Evolutionary conservation across 208 protist genomes (phyloP), one percentile per base, ranked within the genome.

Genomic region (Willaertia magna): DNA sequence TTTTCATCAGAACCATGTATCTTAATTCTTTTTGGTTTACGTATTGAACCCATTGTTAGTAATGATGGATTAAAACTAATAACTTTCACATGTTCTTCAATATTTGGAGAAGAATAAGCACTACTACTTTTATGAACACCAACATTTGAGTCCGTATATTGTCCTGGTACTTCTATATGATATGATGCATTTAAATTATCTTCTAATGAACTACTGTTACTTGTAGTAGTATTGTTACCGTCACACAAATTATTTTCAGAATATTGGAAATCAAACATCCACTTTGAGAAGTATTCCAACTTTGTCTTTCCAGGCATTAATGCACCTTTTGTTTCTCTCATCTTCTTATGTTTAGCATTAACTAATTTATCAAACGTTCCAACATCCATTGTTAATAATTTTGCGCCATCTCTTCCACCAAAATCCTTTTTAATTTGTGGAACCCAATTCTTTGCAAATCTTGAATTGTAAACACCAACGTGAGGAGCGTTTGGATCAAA

Each of bases 21-120:
- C 26, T 88, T 92, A 0, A 98, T 46, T 26, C 91, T 87, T 89
- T 97, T 97, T 44, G 96, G 96, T 49, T 87, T 87, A 48, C 95
- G 87, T 16, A 97, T 82, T 4, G 96, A 98, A 12, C 46, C 40
- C 91, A 98, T 90, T 18, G 94, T 89, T 34, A 90, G 75, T 48
- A 98, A 49, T 22, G 34, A 86, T 20, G 83, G 84, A 49, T 93
- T 90, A n/a, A 95, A 94, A 18, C 85, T 88, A 16, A 88, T 85
- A 6, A 94, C 51, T 30, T 40, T 40, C 47, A 76, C 85, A 30
- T 67, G 43, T 22, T 34, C 44, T 11, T 47, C 76, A 26, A 46
- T n/a, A 47, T 51, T 49, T 48, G 67, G 43, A 40, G 78, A 67
- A 39, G 40, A 0, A 2, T 20, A 14, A 40, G 26, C 51, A 2